Conservation (phyloP, 192 early-diverging fungal genomes). For the Hyaloraphidium curvatum region DNA sequence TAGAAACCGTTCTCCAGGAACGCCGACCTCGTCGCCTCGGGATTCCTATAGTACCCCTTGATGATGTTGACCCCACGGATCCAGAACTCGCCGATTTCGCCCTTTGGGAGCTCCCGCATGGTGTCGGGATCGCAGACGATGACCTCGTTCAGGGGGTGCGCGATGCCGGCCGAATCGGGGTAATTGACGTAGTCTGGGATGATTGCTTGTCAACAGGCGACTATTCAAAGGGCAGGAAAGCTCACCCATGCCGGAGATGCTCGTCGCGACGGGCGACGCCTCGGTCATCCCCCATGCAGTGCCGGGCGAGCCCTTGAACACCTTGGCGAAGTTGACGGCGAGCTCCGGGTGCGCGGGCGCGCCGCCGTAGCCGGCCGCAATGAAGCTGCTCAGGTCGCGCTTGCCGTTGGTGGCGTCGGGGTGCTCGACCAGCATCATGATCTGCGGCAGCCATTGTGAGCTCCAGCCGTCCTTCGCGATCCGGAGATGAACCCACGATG, state of each 20-base stretch:
- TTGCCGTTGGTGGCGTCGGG: conserved; percentile 6
- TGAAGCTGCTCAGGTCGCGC: background rate
- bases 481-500: no score
- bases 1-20: conserved; percentile 12
- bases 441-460: no score
- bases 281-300: conserved; percentile 8
- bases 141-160: conserved; percentile 1
- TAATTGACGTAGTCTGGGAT: background rate
- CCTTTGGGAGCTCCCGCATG: background rate
- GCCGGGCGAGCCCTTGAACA: conserved; percentile 1
- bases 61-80: conserved; percentile 9
- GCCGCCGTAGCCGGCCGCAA: conserved; percentile 7
- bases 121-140: conserved; percentile 1
- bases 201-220: background rate
- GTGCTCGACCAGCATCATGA: conserved; percentile 10
- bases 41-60: conserved; percentile 15
- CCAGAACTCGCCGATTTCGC: background rate
- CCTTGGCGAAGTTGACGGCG: background rate
- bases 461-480: no score
- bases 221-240: background rate
- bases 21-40: conserved; percentile 6
- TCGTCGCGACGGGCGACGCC: conserved; percentile 3
- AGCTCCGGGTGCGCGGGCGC: conserved; percentile 2
- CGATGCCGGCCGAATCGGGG: conserved; percentile 7
- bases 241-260: background rate